Evolutionary conservation across 1,284 basidiomycete genomes (phyloP), one percentile per base, ranked within the genome.

Genomic region (Phenoliferia sp.): DNA sequence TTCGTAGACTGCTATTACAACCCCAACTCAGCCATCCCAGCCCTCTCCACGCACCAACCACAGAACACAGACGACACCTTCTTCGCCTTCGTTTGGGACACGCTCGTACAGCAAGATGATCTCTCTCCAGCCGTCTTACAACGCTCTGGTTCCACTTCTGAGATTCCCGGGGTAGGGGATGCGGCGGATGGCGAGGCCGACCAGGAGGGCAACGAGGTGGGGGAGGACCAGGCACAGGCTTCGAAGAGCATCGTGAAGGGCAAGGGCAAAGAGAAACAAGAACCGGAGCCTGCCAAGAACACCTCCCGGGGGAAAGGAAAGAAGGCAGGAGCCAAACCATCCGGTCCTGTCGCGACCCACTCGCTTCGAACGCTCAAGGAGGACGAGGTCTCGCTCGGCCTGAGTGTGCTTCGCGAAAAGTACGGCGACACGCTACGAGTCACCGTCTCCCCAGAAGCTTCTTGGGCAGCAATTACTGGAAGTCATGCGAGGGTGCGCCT

Each of bases 391-490:
- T 81, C 78, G 3, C 22, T 29, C 26, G 44, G 48, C 62, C 75
- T 90, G 64, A 82, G 84, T 22, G 87, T 77, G 85, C 70, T 79
- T 15, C 60, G 68, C 28, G 64, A 64, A 10, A 16, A 29, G 32
- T 74, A 78, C 63, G 77, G 76, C 29, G 64, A 86, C 61, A 80
- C 80, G 7, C 79, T 94, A 35, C 83, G 91, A 68, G 85, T 94
- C 70, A 88, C 89, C 19, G 85, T 90, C 1, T 85, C 89, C 69
- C 83, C 86, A 3, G 85, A 89, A 70, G 85, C 86, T 3, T 87
- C 86, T 50, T 90, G 91, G 77, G 83, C 84, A 54, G 86, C 89
- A 15, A 85, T 94, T 34, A 92, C 90, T 19, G 92, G 92, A 3
- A 88, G 89, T 33, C 90, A 92, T 80, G 86, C 87, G 62, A 83